Conservation (phyloP, 2,329 filamentous ascomycete species). For the Talaromyces sp. region DNA sequence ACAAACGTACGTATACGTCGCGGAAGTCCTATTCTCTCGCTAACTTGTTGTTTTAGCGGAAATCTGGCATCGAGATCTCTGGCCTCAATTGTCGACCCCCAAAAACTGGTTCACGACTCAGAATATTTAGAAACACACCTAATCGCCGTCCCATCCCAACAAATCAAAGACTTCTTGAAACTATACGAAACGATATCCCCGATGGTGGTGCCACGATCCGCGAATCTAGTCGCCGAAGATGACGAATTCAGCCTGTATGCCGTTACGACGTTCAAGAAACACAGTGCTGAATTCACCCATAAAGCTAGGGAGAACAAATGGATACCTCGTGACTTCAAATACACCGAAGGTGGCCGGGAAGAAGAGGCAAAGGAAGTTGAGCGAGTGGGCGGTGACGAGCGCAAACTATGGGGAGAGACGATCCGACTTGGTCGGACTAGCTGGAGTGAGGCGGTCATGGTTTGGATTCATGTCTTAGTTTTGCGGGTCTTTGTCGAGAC, state of each 20-base stretch:
- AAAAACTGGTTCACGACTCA: conserved; percentile 78
- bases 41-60: conserved; percentile 56
- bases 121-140: conserved; percentile 97
- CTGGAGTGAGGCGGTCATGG: conserved; percentile 94
- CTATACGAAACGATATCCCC: conserved; percentile 83
- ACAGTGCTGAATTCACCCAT: conserved; percentile 80
- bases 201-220: conserved; percentile 92
- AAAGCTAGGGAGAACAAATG: conserved; percentile 92
- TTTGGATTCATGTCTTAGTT: conserved; percentile 89
- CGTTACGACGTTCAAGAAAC: conserved; percentile 92
- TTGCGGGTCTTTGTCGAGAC: conserved; percentile 96
- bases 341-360: conserved; percentile 84
- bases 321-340: conserved; percentile 92
- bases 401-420: conserved; percentile 90
- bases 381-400: conserved; percentile 76
- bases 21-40: not conserved
- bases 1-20: conserved; percentile 65
- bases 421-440: conserved; percentile 83
- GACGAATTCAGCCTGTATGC: conserved; percentile 86
- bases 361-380: conserved; percentile 86
- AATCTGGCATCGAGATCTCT: conserved; percentile 94
- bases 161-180: conserved; percentile 83
- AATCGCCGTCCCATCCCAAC: conserved; percentile 76
- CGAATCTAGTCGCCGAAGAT: conserved; percentile 75
- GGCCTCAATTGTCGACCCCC: conserved; percentile 79